phyloP scores from a whole-genome alignment of 1,284 basidiomycete species.

The Mycosarcoma maydis region DNA sequence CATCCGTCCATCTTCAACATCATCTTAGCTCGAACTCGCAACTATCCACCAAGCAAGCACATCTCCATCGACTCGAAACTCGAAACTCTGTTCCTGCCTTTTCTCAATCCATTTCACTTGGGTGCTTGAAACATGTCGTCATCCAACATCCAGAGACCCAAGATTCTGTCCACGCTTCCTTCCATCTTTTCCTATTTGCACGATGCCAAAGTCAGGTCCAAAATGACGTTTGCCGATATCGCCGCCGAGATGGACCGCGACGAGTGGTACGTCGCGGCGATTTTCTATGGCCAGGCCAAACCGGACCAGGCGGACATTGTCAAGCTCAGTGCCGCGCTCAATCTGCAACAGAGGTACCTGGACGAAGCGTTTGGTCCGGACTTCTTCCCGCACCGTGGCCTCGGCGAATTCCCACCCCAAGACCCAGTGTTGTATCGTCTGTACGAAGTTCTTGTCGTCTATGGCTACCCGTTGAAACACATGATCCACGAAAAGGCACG shows the following conservation, averaged over 20 bases:
- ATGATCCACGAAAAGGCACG: constrained; percentile 65
- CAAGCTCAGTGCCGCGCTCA: constrained; percentile 41
- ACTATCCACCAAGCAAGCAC: too few species aligned
- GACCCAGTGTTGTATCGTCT: constrained; percentile 49
- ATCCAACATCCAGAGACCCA: constrained; percentile 35
- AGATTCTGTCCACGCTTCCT: constrained; percentile 46
- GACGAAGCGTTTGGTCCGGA: constrained; percentile 45
- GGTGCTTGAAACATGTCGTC: too few species aligned
- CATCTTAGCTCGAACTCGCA: too few species aligned
- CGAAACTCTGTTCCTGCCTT: too few species aligned
- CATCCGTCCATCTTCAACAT: neutral
- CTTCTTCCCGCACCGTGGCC: constrained; percentile 55
- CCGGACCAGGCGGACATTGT: constrained; percentile 48
- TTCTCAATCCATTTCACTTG: too few species aligned
- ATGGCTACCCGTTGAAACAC: constrained; percentile 58
- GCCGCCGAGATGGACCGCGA: constrained; percentile 47
- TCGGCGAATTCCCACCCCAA: constrained; percentile 56
- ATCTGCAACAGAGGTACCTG: constrained; percentile 34
- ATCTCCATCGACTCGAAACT: too few species aligned
- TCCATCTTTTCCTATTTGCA: constrained; percentile 50
- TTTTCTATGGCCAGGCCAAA: constrained; percentile 64
- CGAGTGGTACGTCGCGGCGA: constrained; percentile 59
- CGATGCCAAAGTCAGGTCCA: constrained; percentile 45
- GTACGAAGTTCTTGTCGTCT: constrained; percentile 56
- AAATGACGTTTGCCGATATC: constrained; percentile 54